Evolutionary conservation across 2,329 filamentous ascomycete species (phyloP).

Genomic region (Arthrinium phaeospermum): DNA sequence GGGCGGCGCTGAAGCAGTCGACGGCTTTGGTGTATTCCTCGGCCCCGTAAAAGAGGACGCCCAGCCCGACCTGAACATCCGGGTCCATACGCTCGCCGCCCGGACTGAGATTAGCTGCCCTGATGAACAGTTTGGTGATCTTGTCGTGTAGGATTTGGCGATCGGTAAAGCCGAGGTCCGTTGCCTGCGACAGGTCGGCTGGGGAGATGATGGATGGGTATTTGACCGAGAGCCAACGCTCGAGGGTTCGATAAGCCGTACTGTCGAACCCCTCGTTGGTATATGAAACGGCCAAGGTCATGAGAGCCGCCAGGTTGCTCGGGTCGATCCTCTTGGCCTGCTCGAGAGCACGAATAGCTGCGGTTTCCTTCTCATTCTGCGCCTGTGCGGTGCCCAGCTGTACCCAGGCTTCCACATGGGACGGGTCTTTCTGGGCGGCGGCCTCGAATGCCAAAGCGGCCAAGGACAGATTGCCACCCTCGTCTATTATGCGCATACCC

Average conservation of each 20-base stretch:
- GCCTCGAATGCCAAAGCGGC: constrained; percentile 96
- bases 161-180: constrained; percentile 94
- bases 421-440: constrained; percentile 85
- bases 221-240: constrained; percentile 95
- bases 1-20: constrained; percentile 93
- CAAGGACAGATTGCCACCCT: constrained; percentile 91
- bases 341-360: constrained; percentile 91
- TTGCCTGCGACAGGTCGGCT: constrained; percentile 72
- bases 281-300: constrained; percentile 95
- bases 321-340: constrained; percentile 88
- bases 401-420: constrained; percentile 92
- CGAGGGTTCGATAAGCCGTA: constrained; percentile 92
- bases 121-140: constrained; percentile 89
- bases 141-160: constrained; percentile 87
- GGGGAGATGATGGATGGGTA: constrained; percentile 84
- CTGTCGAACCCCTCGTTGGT: constrained; percentile 99
- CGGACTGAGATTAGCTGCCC: constrained; percentile 89
- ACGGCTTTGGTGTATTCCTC: constrained; percentile 99
- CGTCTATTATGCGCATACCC: constrained; percentile 89
- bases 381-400: constrained; percentile 91
- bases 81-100: constrained; percentile 96
- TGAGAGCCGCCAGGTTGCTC: constrained; percentile 84
- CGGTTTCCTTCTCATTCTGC: constrained; percentile 98
- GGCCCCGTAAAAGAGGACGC: constrained; percentile 95
- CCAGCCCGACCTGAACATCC: constrained; percentile 95